Percentiles rank a stretch among this genome's conserved stretches.
phyloP scores from a whole-genome alignment of 2,329 filamentous ascomycete species.

The Metarhizium brunneum region DNA sequence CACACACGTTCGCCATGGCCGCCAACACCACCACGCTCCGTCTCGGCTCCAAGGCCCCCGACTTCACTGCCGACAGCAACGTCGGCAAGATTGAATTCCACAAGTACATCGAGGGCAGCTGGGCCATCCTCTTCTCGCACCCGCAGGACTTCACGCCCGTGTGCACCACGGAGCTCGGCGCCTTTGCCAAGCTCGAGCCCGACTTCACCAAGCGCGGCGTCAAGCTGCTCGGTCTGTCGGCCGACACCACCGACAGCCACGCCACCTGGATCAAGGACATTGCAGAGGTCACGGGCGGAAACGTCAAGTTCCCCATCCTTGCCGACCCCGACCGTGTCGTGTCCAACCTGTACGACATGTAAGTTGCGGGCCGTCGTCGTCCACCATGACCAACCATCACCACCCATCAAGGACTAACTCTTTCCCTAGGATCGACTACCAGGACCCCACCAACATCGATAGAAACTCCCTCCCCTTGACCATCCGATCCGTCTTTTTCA shows the following conservation, averaged over 20 bases:
- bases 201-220: constrained; percentile 82
- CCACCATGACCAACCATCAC: no score
- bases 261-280: constrained; percentile 88
- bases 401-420: background rate
- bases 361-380: constrained; percentile 18
- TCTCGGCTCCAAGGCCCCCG: constrained; percentile 60
- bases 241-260: constrained; percentile 79
- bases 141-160: constrained; percentile 89
- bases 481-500: constrained; percentile 88
- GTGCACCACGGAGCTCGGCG: constrained; percentile 91
- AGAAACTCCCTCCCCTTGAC: constrained; percentile 81
- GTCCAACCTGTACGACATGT: constrained; percentile 72
- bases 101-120: constrained; percentile 68
- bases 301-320: constrained; percentile 70
- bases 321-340: constrained; percentile 71
- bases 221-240: constrained; percentile 84
- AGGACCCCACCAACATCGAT: constrained; percentile 74
- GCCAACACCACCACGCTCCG: constrained; percentile 37
- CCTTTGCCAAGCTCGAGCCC: constrained; percentile 79
- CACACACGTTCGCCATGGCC: constrained; percentile 18
- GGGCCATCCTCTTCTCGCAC: constrained; percentile 79
- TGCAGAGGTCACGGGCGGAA: constrained; percentile 63
- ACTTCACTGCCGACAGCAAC: constrained; percentile 78
- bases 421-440: constrained; percentile 58
- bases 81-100: constrained; percentile 73